Base-by-base conservation (phyloP, 1,284 basidiomycete species). In the Cutaneotrichosporon sp. region DNA sequence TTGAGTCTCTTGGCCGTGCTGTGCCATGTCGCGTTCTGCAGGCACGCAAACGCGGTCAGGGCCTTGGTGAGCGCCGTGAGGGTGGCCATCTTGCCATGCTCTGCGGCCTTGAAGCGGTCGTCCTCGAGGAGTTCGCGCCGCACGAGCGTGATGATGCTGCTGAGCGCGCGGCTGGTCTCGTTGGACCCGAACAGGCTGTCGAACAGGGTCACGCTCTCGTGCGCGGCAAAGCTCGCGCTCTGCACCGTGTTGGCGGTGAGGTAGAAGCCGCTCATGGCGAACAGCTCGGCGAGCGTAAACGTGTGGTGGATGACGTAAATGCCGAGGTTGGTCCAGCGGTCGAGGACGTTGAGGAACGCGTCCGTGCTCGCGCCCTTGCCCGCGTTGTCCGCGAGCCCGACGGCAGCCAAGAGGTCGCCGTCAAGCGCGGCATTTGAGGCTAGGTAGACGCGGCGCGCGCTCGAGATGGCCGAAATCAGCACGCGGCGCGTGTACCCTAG, bases 141-240 rank as follows among this genome's bases (percentile, higher is more conserved):
- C 2, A 82, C 79, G 38, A 83, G 75, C 1, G 77, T 74, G 67
- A 84, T 83, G 67, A 84, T 83, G 11, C 75, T 73, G 8, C 80
- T 72, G 29, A 84, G 72, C 0, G 82, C 81, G 25, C 83, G 72
- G 4, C 79, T 81, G 0, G 81, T 81, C 69, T 84, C 83, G 70
- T 82, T 83, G 18, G 80, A 81, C 1, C 83, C 83, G 67, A 84
- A 83, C 52, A 84, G 71, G 27, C 77, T 74, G 66, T 84, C 83
- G 62, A 84, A 75, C 47, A 83, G 72, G 10, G 79, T 74, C 20
- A 84, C 83, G 2, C 79, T 81, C 63, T 83, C 82, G 62, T 82
- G 78, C 0, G 83, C 83, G 13, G 80, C 80, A 10, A 72, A 63
- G 61, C 78, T 78, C 1, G 75, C 76, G 2, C 76, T 75, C 18